A percentile compares a stretch with the other conserved stretches of the same genome.
phyloP scores from a whole-genome alignment of 352 stramenopile species.

The Phytopythium cucurbitacearum region DNA sequence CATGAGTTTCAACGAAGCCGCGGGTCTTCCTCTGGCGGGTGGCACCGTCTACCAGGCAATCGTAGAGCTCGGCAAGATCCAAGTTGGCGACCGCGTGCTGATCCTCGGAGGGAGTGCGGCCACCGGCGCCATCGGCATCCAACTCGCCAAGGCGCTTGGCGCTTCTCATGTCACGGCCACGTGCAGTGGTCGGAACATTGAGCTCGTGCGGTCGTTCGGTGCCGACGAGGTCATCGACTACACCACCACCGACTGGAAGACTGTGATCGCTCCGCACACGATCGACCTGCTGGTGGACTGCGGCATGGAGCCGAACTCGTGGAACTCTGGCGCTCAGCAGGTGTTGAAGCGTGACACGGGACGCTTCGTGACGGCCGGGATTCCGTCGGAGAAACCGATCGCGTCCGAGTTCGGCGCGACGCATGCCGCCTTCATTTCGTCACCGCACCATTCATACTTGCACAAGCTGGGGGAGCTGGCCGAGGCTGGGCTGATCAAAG shows the following conservation, averaged over 20 bases:
- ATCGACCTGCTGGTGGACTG: constrained; percentile 33
- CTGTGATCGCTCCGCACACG: constrained; percentile 23
- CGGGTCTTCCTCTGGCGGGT: constrained; percentile 17
- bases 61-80: constrained; percentile 15
- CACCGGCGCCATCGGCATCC: constrained; percentile 50
- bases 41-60: constrained; percentile 34
- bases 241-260: constrained; percentile 34
- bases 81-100: constrained; percentile 30
- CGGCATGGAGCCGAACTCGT: constrained; percentile 19
- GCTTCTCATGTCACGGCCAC: constrained; percentile 26
- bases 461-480: constrained; percentile 28
- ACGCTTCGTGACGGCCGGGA: constrained; percentile 29
- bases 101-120: constrained; percentile 55
- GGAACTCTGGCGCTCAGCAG: constrained; percentile 26
- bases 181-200: constrained; percentile 38
- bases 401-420: constrained; percentile 51
- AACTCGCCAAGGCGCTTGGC: constrained; percentile 46
- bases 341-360: constrained; percentile 30
- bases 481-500: constrained; percentile 3
- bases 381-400: constrained; percentile 33
- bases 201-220: constrained; percentile 38
- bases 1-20: constrained; percentile 32
- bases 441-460: too few species aligned
- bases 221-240: constrained; percentile 53
- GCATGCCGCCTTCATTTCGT: constrained; percentile 17